Base-by-base conservation (phyloP, 2,329 filamentous ascomycete genomes). In the Cladosporium sp. region DNA sequence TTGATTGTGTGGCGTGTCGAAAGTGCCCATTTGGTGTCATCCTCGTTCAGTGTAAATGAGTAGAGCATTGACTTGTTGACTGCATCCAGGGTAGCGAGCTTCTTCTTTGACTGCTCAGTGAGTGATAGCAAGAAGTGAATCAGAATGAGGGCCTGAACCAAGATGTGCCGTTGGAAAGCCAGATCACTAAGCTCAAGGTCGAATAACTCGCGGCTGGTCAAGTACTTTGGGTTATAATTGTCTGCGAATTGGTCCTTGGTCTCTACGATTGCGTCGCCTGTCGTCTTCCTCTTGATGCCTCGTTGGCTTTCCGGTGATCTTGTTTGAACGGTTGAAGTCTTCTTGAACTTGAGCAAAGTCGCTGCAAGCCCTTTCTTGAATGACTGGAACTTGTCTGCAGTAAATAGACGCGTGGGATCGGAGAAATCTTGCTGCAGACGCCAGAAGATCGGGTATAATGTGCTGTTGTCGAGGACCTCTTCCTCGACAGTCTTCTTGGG, bases 131-230 rank as follows among this genome's bases (percentile, higher is more conserved):
- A 85, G 72, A 99, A 99, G 74, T 99, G 94, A 74, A 98, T 87
- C 67, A 97, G 85, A 71, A 99, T 98, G 64, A 98, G 86, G 15
- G 93, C 92, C 78, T 99, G 95, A 2, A 99, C 94, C 44, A 99
- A 86, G 63, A 99, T 92, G 77, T 99, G 93, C 66, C 96, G 87
- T 72, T 96, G 87, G 77, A 99, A 98, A 7, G 94, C 94, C 49
- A 97, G 85, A 78, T 99, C 95, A 77, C 92, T 93, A 69, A 98
- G 90, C 91, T 99, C 95, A 55, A 99, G 86, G 73, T 96, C 92
- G 78, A 99, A 99, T 1, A 99, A 83, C 76, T 99, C 96, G 70
- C 91, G 87, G 77, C 93, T 98, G n/a, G 95, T 99, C 21, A 99
- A 85, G 76, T 99, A 99, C 76, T 98, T 99, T 1, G 96, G 94